Evolutionary conservation across 495 filamentous ascomycete genomes (phyloP).

Genomic region (Hyphodiscus hymeniophilus): DNA sequence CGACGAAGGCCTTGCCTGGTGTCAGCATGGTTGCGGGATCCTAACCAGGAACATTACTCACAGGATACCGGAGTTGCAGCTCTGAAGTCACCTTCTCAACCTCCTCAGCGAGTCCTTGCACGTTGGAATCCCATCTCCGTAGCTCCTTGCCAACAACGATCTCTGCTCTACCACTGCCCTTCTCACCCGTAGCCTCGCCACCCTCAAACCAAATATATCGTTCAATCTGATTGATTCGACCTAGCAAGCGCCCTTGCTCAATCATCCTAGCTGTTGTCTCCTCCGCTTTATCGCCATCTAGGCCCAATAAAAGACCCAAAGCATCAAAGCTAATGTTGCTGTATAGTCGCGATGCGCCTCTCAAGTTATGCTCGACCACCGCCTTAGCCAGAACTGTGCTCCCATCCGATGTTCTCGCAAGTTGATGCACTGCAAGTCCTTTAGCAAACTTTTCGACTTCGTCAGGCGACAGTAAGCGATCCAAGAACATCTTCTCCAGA

Average conservation of each 20-base stretch:
- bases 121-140: conserved; percentile 81
- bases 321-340: conserved; percentile 78
- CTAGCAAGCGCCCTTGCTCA: conserved; percentile 78
- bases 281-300: conserved; percentile 78
- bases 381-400: conserved; percentile 90
- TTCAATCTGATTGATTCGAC: conserved; percentile 92
- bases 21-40: not conserved
- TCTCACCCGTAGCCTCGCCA: conserved; percentile 56
- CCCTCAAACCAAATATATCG: conserved; percentile 77
- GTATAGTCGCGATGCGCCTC: conserved; percentile 79
- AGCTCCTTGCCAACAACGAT: conserved; percentile 57
- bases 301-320: conserved; percentile 66
- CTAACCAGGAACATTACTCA: conserved; percentile 19
- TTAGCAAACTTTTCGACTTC: conserved; percentile 83
- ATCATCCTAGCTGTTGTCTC: conserved; percentile 91
- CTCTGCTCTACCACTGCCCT: conserved; percentile 48
- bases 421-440: conserved; percentile 75
- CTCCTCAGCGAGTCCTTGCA: conserved; percentile 76
- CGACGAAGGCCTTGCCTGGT: conserved; percentile 40
- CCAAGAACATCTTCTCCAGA: conserved; percentile 95
- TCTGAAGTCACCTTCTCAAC: conserved; percentile 78
- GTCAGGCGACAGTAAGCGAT: conserved; percentile 67
- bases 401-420: conserved; percentile 81
- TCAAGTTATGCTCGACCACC: conserved; percentile 90
- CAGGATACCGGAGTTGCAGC: conserved; percentile 63